Evolutionary conservation across 305 asterid genomes (phyloP), one percentile per base, ranked within the genome.

Genomic region (Solanum aculeatissimum): DNA sequence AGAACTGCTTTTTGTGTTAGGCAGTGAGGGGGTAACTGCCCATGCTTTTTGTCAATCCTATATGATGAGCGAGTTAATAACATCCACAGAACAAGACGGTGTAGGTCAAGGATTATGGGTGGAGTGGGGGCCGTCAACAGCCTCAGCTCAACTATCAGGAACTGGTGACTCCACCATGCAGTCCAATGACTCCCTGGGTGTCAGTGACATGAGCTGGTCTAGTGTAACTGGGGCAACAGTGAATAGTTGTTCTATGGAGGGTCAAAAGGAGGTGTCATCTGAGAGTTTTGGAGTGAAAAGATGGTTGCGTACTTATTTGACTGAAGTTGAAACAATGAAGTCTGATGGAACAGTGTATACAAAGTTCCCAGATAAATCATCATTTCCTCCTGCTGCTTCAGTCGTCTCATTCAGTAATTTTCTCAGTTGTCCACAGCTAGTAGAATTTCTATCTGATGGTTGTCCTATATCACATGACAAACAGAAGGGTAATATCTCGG

Each of bases 1-100:
- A 68, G 98, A 95, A 88, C 88, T 95, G 71, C 99, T 95, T 86
- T 97, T 97, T 89, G 94, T 97, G 84, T 89, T 92, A 16, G 98
- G 97, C 66, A 90, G 86, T 86, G 89, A 86, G n/a, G 99, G 97
- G 86, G 94, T 97, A 87, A 89, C 91, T 79, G 98, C 92, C 57
- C 99, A 97, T 91, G 94, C 95, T 6, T 95, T 94, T 88, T 85
- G 94, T 88, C 92, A 89, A 81, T 80, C 86, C 84, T 82, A 81
- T 80, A 86, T 75, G 84, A 86, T 85, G 65, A 72, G 86, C 71
- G 90, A 92, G 88, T 84, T 71, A 23, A 79, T 83, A 81, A 86
- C 85, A 85, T 86, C 91, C 18, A 80, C 80, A 47, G 89, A 85
- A 84, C 92, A 82, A 82, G 84, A 63, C 86, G 91, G 86, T 90